Conservation (phyloP, 2,329 filamentous ascomycete genomes). For the Botrytis galanthina region DNA sequence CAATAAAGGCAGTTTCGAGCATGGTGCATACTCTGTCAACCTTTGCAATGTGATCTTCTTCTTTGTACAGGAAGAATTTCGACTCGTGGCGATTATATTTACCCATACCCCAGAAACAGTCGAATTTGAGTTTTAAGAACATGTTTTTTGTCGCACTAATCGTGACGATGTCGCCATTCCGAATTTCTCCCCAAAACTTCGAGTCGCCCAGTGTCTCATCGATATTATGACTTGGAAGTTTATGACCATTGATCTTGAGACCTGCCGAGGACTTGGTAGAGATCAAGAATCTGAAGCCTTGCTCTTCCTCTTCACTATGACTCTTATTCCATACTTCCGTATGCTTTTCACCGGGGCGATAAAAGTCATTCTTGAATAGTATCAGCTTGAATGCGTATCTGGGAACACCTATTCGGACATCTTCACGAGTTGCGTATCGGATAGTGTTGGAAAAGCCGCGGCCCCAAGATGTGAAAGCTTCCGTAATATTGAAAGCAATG, state of each 20-base stretch:
- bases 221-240: slow-evolving; percentile 55
- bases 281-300: slow-evolving; percentile 61
- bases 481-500: slow-evolving; percentile 63
- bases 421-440: slow-evolving; percentile 59
- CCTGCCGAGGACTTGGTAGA: slow-evolving; percentile 75
- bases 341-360: slow-evolving; percentile 46
- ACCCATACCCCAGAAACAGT: slow-evolving; percentile 37
- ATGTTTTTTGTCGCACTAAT: slow-evolving; percentile 54
- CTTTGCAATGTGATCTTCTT: slow-evolving; percentile 9
- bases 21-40: background rate
- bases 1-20: background rate
- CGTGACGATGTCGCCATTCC: slow-evolving; percentile 73
- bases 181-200: slow-evolving; percentile 63
- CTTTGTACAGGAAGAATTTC: slow-evolving; percentile 21
- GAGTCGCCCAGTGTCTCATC: slow-evolving; percentile 52
- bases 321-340: slow-evolving; percentile 21
- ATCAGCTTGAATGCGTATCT: slow-evolving; percentile 78
- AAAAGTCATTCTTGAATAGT: slow-evolving; percentile 68
- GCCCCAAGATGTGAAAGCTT: slow-evolving; percentile 74
- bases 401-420: slow-evolving; percentile 63
- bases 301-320: slow-evolving; percentile 36
- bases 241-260: slow-evolving; percentile 73
- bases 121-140: slow-evolving; percentile 33
- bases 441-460: slow-evolving; percentile 67
- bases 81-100: slow-evolving; percentile 29